Evolutionary conservation across 805 yeast species (phyloP), one percentile per base, ranked within the genome.

Genomic region (Debaryomyces tyrocola): DNA sequence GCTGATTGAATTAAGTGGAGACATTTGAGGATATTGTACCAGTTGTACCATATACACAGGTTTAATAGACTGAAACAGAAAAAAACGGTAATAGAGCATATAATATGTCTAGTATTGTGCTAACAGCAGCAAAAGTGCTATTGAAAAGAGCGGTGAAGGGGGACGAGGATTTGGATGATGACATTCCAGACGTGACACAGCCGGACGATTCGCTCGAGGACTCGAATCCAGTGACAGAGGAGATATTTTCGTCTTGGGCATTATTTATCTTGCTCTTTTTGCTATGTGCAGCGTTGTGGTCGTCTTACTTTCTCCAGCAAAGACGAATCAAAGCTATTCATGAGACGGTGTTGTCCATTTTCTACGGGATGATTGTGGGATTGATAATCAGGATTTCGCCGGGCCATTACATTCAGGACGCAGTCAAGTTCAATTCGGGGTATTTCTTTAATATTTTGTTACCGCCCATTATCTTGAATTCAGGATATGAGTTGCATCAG

Each of bases 211-310:
- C 65, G 17, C 89, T 83, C 31, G 85, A 77, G 11, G 80, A 75
- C 27, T 76, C 84, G 6, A 90, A 88, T 59, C 97, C 98, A 0
- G 86, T 90, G 17, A 83, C 92, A 3, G 97, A 92, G 58, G 99
- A 94, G 66, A 90, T 94, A 57, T 94, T 90, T 65, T 87, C 96
- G 4, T 90, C 97, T 0, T 94, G 99, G 99, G 98, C 99, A 0
- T 70, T 94, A 27, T 91, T 90, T 66, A 95, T 94, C 48, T 75
- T 94, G 52, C 64, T 94, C 41, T 81, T 87, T 47, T 73, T 94
- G 38, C 72, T 94, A 39, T 86, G 92, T 48, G 79, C 91, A 7
- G 97, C 99, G 0, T 72, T 94, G 43, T 94, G 97, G 97, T 89
- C 97, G 3, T 85, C 96, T 27, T 94, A 92, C 67, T 92, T 87